phyloP scores from a whole-genome alignment of 2,329 filamentous ascomycete species.

The Epicoccum sorghinum region DNA sequence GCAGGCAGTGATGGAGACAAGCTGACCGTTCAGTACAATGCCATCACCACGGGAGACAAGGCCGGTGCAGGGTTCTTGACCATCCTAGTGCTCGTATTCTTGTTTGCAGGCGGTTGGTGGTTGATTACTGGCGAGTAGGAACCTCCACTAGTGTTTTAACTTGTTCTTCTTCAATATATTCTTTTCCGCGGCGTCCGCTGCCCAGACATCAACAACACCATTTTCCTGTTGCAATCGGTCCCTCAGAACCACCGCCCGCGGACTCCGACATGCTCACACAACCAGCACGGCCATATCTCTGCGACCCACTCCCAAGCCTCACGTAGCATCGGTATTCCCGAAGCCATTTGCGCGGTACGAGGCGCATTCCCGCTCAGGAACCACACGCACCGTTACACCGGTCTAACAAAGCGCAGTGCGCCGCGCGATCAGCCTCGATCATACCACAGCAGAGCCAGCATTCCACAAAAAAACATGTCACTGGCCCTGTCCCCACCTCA shows the following conservation, averaged over 20 bases:
- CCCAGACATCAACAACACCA: neutral
- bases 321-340: too few relatives aligned
- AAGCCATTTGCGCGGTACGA: too few relatives aligned
- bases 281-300: too few relatives aligned
- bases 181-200: neutral
- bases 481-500: neutral
- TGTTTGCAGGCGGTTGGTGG: slow-evolving; percentile 61
- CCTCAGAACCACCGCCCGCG: neutral
- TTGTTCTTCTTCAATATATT: neutral
- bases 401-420: neutral
- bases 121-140: slow-evolving; percentile 47
- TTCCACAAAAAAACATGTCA: neutral
- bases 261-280: neutral
- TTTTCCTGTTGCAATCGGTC: neutral
- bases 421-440: slow-evolving; percentile 3
- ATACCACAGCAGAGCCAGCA: neutral
- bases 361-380: too few relatives aligned
- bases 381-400: too few relatives aligned
- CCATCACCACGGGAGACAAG: slow-evolving; percentile 64
- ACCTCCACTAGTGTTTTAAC: neutral
- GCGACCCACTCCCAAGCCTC: too few relatives aligned
- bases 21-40: slow-evolving; percentile 29
- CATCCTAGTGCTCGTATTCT: slow-evolving; percentile 58
- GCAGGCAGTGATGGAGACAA: slow-evolving; percentile 42
- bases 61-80: slow-evolving; percentile 73